phyloP scores from a whole-genome alignment of 371 early-diverging fungal species.

The Zychaea mexicana region DNA sequence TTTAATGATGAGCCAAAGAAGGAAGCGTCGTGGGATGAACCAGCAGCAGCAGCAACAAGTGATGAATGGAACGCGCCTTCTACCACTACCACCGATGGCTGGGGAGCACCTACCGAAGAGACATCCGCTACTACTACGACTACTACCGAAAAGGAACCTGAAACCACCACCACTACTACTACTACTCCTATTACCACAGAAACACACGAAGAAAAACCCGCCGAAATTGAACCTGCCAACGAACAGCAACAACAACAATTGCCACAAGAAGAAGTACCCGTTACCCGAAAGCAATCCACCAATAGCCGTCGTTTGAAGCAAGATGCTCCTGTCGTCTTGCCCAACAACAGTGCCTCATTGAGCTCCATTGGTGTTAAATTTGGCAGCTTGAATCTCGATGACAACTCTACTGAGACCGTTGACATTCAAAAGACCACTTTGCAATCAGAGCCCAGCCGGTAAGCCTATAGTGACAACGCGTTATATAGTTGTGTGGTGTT shows the following conservation, averaged over 20 bases:
- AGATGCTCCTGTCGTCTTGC: slow-evolving; percentile 89
- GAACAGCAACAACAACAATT: neutral
- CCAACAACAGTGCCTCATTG: slow-evolving; percentile 61
- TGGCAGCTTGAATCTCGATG: slow-evolving; percentile 72
- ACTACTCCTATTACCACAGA: neutral
- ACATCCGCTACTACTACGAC: neutral
- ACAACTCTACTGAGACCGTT: slow-evolving; percentile 24
- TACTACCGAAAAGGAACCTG: slow-evolving; percentile 9
- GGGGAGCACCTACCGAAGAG: slow-evolving; percentile 21
- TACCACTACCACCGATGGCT: slow-evolving; percentile 18
- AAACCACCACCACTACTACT: slow-evolving; percentile 3
- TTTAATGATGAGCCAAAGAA: slow-evolving; percentile 11
- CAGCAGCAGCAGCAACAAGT: slow-evolving; percentile 1
- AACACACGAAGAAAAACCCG: neutral
- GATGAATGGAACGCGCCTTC: slow-evolving; percentile 12
- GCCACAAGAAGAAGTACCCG: slow-evolving; percentile 8
- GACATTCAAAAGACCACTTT: slow-evolving; percentile 17
- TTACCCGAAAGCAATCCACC: slow-evolving; percentile 16
- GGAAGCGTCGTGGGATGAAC: slow-evolving; percentile 5
- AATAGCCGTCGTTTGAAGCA: slow-evolving; percentile 68
- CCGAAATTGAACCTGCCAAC: slow-evolving; percentile 4
- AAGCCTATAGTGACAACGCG: neutral
- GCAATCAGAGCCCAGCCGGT: slow-evolving; percentile 11
- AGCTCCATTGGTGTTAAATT: slow-evolving; percentile 79
- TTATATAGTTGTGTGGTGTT: neutral